These are phyloP conservation scores for Inonotus hispidus DNA, from an alignment of 1,284 basidiomycete genomes.

Conservation along the genomic window DNA sequence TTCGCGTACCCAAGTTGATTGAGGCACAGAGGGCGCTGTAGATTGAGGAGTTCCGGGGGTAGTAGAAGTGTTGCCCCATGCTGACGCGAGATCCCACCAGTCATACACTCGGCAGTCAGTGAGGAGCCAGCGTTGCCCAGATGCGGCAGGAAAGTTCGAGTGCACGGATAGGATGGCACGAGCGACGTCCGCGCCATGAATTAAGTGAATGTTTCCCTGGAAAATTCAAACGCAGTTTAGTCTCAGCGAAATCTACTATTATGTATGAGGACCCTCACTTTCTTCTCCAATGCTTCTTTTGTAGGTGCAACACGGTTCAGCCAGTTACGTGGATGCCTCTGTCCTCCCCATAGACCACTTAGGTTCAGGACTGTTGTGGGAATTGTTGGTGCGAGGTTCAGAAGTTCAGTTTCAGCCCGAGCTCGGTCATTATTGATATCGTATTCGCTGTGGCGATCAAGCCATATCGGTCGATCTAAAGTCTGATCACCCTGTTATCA, in stretches of 20 bases:
- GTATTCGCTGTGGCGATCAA: conserved; percentile 46
- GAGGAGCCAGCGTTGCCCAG: conserved; percentile 50
- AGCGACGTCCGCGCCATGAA: conserved; percentile 54
- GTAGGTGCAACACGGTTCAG: conserved; percentile 45
- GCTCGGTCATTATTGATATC: conserved; percentile 37
- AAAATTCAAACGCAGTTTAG: neutral
- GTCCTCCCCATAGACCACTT: conserved; percentile 58
- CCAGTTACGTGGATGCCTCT: conserved; percentile 44
- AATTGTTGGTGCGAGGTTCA: conserved; percentile 37
- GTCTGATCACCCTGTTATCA: conserved; percentile 19
- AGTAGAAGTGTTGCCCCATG: conserved; percentile 36
- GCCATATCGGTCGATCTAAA: conserved; percentile 32
- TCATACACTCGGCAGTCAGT: conserved; percentile 58
- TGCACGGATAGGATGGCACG: conserved; percentile 53
- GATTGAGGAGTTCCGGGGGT: neutral
- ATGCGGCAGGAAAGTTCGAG: conserved; percentile 34
- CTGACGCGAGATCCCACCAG: conserved; percentile 62
- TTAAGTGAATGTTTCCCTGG: conserved; percentile 54
- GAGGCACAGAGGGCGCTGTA: conserved; percentile 14
- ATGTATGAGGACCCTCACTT: conserved; percentile 31
- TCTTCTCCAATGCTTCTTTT: conserved; percentile 46
- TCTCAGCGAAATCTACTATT: neutral
- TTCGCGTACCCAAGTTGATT: conserved; percentile 47
- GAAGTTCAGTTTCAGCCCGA: conserved; percentile 48
- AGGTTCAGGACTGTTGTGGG: conserved; percentile 55